Percentiles rank a stretch among this genome's conserved stretches.
phyloP scores from a whole-genome alignment of 305 asterid species.

The Fraxinus greggii region DNA sequence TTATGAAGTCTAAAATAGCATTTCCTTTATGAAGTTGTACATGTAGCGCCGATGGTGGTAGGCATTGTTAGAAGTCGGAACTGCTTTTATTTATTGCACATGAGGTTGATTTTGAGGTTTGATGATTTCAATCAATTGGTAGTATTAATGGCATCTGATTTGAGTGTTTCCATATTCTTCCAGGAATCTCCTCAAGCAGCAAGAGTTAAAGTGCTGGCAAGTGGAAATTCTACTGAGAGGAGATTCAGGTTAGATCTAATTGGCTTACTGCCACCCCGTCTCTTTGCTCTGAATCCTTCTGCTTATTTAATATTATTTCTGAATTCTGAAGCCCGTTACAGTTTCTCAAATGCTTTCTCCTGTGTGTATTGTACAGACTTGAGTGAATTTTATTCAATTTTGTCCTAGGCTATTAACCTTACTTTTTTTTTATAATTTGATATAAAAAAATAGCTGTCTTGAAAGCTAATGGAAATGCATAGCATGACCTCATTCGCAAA shows the following conservation, averaged over 20 bases:
- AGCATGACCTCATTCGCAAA: not conserved
- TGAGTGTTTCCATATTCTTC: constrained; percentile 17
- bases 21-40: not conserved
- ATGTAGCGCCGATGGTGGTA: not conserved
- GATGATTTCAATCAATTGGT: constrained; percentile 3
- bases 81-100: not conserved
- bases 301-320: not conserved
- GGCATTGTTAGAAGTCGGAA: not conserved
- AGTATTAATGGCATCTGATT: constrained; percentile 18
- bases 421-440: not conserved
- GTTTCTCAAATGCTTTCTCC: not conserved
- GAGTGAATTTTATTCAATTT: not conserved
- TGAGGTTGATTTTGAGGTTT: not conserved
- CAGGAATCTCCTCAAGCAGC: constrained; percentile 98
- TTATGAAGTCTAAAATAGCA: not conserved
- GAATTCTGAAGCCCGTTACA: not conserved
- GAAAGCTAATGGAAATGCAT: not conserved
- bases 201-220: constrained; percentile 88
- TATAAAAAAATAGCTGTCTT: not conserved
- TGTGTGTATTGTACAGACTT: not conserved
- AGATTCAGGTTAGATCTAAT: constrained; percentile 70
- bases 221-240: constrained; percentile 97
- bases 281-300: constrained; percentile 1
- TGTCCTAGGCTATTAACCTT: not conserved
- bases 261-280: constrained; percentile 8